Evolutionary conservation across 768 basidiomycete species (phyloP).

Genomic region (Leccinum truebloodii): DNA sequence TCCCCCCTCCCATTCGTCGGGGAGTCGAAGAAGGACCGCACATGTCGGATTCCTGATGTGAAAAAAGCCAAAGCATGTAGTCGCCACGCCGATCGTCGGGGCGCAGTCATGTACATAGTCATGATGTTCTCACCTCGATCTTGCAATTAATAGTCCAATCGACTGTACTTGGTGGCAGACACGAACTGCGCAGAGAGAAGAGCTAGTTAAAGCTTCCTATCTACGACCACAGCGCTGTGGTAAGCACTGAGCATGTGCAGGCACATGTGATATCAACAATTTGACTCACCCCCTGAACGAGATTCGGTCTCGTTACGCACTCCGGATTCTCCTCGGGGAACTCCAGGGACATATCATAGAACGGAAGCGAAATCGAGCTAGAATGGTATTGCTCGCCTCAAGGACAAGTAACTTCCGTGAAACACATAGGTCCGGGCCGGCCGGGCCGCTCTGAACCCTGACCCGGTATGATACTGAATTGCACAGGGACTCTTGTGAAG

Average conservation of each 20-base stretch:
- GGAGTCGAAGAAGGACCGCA: not conserved
- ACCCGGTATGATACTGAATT: not conserved
- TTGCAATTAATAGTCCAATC: not conserved
- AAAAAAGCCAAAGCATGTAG: not conserved
- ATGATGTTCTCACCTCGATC: not conserved
- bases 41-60: not conserved
- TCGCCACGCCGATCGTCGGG: not conserved
- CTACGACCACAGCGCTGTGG: not conserved
- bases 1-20: not conserved
- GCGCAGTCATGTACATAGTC: not conserved
- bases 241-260: not conserved
- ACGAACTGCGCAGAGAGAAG: not conserved
- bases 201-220: not conserved
- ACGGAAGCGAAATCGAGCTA: not conserved
- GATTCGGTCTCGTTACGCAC: not conserved
- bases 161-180: not conserved
- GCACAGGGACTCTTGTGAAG: not conserved
- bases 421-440: not conserved
- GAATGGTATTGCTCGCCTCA: not conserved
- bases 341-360: not conserved
- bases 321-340: conserved; percentile 13
- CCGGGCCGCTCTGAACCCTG: not conserved
- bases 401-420: not conserved
- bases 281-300: not conserved
- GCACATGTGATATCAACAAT: not conserved